Evolutionary conservation across 441 rosid genomes (phyloP), one percentile per base, ranked within the genome.

Genomic region (Pelargonium citronellum): DNA sequence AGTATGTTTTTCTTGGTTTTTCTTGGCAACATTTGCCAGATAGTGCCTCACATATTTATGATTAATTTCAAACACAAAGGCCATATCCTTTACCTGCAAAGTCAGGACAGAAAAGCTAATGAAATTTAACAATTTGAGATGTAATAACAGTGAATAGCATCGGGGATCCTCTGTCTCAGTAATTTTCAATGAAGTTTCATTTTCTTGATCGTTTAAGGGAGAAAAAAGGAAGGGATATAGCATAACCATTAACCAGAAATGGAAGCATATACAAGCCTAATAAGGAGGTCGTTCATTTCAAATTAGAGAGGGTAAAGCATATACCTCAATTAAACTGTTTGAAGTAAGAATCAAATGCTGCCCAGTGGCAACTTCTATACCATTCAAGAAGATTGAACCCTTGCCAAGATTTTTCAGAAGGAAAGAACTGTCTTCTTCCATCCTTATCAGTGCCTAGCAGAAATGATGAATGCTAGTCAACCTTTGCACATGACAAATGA

Each of bases 331-430:
- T 78, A 91, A 78, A 81, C 92, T 86, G 77, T 83, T 74, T 13
- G 93, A 78, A 70, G 69, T 77, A 73, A 94, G 88, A 55, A 66
- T 69, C 68, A 79, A 72, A 76, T 83, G 83, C 85, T 86, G 89
- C 78, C 95, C 93, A 58, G 86, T 80, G 70, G 79, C 77, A 66
- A 87, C 83, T 75, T 87, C 93, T 75, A 83, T 86, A 76, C 79
- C 83, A 70, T 94, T 91, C 77, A 91, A 84, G 1, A 77, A 79
- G 68, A 94, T 82, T 7, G 89, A 57, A 80, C 67, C 79, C 82
- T 83, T 91, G 71, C 97, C 97, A 12, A 88, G 85, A 79, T 91
- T 94, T 78, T 83, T 88, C 75, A 94, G 81, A 82, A 77, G 79
- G 78, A 91, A 94, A 41, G 81, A 83, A 58, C 97, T 97, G 4